These are phyloP conservation scores for Jatropha multifida DNA, from an alignment of 441 rosid genomes.

Conservation along the genomic window DNA sequence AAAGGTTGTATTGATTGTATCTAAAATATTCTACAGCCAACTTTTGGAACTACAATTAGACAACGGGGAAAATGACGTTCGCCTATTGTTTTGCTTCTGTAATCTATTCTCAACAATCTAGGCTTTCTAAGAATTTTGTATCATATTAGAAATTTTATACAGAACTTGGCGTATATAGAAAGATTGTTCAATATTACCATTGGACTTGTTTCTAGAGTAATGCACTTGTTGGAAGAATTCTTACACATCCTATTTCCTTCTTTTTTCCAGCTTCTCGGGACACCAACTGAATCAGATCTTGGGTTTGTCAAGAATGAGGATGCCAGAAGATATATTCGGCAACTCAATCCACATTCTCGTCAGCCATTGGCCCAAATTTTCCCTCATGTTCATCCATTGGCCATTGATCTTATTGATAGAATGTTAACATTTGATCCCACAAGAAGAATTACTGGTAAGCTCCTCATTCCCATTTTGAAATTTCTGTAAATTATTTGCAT, in stretches of 20 bases:
- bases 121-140: not conserved
- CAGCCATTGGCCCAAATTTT: slow-evolving; percentile 60
- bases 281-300: slow-evolving; percentile 89
- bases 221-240: slow-evolving; percentile 2
- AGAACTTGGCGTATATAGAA: not conserved
- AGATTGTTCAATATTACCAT: not conserved
- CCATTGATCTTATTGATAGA: slow-evolving; percentile 78
- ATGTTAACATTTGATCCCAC: slow-evolving; percentile 95
- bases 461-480: not conserved
- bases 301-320: slow-evolving; percentile 81
- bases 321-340: slow-evolving; percentile 76
- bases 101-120: not conserved
- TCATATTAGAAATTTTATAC: not conserved
- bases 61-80: slow-evolving; percentile 1
- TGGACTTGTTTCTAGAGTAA: slow-evolving; percentile 1
- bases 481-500: too few species aligned
- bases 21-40: too few species aligned
- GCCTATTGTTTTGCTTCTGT: not conserved
- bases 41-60: too few species aligned
- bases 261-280: slow-evolving; percentile 80
- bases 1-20: too few species aligned
- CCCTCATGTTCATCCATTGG: slow-evolving; percentile 75
- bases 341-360: slow-evolving; percentile 67
- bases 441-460: slow-evolving; percentile 86
- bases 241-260: not conserved